Evolutionary conservation across 2,329 filamentous ascomycete genomes (phyloP), one percentile per base, ranked within the genome.

Genomic region (Didymella exigua): DNA sequence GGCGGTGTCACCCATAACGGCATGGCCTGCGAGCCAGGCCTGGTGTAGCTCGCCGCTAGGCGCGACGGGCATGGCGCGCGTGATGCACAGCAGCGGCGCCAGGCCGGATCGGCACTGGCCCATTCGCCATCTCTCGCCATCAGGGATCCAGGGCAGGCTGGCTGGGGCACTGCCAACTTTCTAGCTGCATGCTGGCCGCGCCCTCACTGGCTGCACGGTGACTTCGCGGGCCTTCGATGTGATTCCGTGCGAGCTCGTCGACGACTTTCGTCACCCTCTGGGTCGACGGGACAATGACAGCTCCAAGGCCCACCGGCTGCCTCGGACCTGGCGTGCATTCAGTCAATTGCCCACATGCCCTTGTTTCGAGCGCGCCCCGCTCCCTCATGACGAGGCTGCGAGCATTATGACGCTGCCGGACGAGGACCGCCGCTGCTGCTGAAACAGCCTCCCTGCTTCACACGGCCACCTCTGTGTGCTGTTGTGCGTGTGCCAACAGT

Each of bases 391-490:
- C 52, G 51, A 57, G 52, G 48, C 46, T 62, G 58, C 60, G 42
- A 51, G 54, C 37, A 40, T 51, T 46, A 61, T 61, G 58, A 61
- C 59, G 61, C 55, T 29, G 52, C 40, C 49, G 36, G 49, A 47
- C 43, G 49, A 47, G 23, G 21, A 36, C 29, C 33, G 37, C 38
- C 26, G 19, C 18, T 49, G 38, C 33, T n/a, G 21, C 59, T 67
- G 65, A 67, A 67, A 67, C 65, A 64, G 40, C n/a, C 49, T 46
- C 60, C 62, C 49, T 61, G 64, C 65, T 53, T 65, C 58, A 56
- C 45, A 65, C 46, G 46, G 10, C 52, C 27, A 26, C 16, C 23
- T 37, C 45, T 33, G 40, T 40, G 36, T 49, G 58, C 54, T 58
- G 54, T 54, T 66, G 61, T 63, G 33, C 58, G 56, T 66, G 60